Conservation (phyloP, 2,329 filamentous ascomycete species). For the Trichoderma sp. region DNA sequence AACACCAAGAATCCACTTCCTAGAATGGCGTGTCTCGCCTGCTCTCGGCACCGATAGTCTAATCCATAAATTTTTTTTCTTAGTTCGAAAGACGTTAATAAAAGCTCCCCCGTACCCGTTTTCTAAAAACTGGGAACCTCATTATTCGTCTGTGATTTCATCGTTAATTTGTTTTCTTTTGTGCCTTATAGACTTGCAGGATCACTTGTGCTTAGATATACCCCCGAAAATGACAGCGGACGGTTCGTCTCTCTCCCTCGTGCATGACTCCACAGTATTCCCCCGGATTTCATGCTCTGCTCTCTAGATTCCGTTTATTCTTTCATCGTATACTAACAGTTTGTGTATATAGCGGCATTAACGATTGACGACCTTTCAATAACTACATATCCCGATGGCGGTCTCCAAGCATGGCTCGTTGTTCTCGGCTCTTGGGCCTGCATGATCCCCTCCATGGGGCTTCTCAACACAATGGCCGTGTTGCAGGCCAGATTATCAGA, state of each 20-base stretch:
- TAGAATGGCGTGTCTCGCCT: background rate
- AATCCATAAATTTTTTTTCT: background rate
- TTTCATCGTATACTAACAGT: background rate
- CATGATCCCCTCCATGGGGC: constrained; percentile 62
- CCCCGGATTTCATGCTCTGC: background rate
- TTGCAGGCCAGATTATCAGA: constrained; percentile 64
- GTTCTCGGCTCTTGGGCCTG: constrained; percentile 67
- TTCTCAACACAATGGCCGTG: constrained; percentile 64
- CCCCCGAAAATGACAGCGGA: background rate
- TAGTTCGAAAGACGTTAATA: background rate
- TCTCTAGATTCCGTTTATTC: background rate
- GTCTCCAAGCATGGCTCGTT: constrained; percentile 65
- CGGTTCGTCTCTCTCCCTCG: background rate
- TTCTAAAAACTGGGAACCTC: background rate
- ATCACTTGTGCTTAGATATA: background rate
- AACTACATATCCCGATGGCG: constrained; percentile 64
- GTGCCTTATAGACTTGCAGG: background rate
- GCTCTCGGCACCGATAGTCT: background rate
- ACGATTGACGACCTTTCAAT: background rate
- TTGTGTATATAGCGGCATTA: background rate
- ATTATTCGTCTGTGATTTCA: background rate
- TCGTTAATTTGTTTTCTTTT: background rate
- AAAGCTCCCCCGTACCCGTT: background rate
- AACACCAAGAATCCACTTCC: constrained; percentile 10
- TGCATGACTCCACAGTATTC: background rate